Percentiles rank a stretch among this genome's conserved stretches.
Conservation (phyloP, 805 yeast species). For the Monosporozyma servazzii region DNA sequence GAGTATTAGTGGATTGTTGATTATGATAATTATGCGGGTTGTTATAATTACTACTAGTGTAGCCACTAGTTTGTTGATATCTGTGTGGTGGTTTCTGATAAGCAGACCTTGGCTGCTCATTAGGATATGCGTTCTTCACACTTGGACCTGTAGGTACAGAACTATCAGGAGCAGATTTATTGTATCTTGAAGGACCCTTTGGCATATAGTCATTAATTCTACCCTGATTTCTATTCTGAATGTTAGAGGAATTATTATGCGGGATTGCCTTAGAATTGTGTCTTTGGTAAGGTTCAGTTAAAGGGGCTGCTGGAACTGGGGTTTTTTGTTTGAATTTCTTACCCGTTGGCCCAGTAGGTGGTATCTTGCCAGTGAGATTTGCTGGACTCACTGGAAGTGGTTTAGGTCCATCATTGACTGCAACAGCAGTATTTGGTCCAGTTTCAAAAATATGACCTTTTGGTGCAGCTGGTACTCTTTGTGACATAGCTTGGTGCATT, state of each 20-base stretch:
- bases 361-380: neutral
- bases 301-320: neutral
- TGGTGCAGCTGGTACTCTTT: conserved; percentile 28
- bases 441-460: conserved; percentile 24
- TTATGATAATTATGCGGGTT: neutral
- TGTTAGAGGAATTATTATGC: neutral
- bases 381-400: neutral
- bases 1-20: neutral
- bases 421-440: neutral
- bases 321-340: neutral
- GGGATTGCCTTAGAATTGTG: neutral
- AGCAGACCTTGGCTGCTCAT: neutral
- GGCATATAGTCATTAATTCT: neutral
- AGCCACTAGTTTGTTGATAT: neutral
- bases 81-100: neutral
- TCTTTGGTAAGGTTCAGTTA: neutral
- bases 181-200: neutral
- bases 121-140: neutral
- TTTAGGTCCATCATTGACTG: neutral
- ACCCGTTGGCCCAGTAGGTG: conserved; percentile 5
- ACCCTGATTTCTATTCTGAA: neutral
- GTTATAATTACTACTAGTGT: neutral
- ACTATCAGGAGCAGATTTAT: neutral
- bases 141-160: neutral
- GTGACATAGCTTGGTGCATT: conserved; percentile 26